phyloP scores from a whole-genome alignment of 768 basidiomycete species.

The Kwoniella sp. region DNA sequence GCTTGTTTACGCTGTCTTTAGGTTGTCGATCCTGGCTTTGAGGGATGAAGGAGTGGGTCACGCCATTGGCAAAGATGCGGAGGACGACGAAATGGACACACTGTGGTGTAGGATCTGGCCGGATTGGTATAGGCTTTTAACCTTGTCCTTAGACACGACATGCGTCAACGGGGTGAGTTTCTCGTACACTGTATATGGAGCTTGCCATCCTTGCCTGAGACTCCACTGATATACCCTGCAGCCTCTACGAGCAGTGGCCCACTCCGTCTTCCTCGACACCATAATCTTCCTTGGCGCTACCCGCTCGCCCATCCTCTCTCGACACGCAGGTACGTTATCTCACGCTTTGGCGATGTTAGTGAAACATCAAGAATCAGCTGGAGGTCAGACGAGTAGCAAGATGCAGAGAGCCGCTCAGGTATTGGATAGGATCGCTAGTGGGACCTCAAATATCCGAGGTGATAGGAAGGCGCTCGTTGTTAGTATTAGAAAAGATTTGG shows the following conservation, averaged over 20 bases:
- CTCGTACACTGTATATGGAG: not conserved
- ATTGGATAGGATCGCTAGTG: conserved; percentile 12
- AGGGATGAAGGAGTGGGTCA: not conserved
- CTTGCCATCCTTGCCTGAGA: too few species aligned
- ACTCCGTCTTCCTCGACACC: conserved; percentile 41
- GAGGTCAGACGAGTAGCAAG: conserved; percentile 15
- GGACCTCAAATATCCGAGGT: not conserved
- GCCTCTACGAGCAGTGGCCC: conserved; percentile 37
- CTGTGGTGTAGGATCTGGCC: conserved; percentile 44
- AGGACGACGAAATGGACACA: conserved; percentile 19
- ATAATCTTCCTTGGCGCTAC: conserved; percentile 31
- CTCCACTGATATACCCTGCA: conserved; percentile 8
- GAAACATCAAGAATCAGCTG: conserved; percentile 12
- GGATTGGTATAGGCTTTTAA: conserved; percentile 38
- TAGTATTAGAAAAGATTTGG: conserved; percentile 29
- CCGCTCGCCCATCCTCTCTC: conserved; percentile 17
- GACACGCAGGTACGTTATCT: conserved; percentile 18
- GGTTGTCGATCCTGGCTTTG: conserved; percentile 25
- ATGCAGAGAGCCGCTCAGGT: conserved; percentile 24
- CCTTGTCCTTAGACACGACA: conserved; percentile 25
- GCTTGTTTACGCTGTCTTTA: conserved; percentile 23
- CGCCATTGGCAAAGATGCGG: conserved; percentile 3
- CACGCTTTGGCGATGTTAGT: conserved; percentile 19
- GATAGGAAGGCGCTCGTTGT: conserved; percentile 20
- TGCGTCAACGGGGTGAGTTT: conserved; percentile 46